Evolutionary conservation across 305 asterid species (phyloP).

Genomic region (Solanum chacoense): DNA sequence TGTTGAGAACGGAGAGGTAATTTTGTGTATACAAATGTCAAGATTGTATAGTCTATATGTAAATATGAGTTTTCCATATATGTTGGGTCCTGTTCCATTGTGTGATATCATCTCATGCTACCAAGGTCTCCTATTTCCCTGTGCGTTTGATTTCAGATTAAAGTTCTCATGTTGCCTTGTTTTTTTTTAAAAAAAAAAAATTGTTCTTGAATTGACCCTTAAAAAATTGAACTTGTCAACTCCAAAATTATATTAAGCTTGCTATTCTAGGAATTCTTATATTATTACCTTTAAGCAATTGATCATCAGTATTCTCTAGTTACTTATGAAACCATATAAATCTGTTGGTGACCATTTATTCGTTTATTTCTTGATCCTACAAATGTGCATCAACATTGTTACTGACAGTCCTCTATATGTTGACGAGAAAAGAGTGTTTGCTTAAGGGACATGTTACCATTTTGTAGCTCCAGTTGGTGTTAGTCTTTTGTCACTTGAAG

Average conservation of each 20-base stretch:
- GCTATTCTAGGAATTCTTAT: background rate
- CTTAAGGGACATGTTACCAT: background rate
- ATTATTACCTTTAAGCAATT: background rate
- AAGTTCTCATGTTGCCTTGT: background rate
- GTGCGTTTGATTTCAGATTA: slow-evolving; percentile 2
- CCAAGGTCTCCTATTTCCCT: background rate
- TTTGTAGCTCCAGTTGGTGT: background rate
- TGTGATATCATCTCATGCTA: background rate
- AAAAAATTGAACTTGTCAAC: background rate
- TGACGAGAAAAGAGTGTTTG: background rate
- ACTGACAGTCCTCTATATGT: background rate
- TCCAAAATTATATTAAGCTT: background rate
- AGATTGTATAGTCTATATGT: slow-evolving; percentile 22
- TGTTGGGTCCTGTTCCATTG: slow-evolving; percentile 18
- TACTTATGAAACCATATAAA: background rate
- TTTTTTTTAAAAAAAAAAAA: background rate
- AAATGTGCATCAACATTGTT: background rate
- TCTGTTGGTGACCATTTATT: background rate
- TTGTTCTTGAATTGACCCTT: background rate
- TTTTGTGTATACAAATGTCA: slow-evolving; percentile 24
- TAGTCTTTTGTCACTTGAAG: background rate
- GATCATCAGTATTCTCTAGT: background rate
- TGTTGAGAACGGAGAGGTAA: slow-evolving; percentile 50
- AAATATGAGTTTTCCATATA: slow-evolving; percentile 11
- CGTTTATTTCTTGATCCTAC: background rate